Base-by-base conservation (phyloP, 2,329 filamentous ascomycete genomes). In the Botrytis elliptica region DNA sequence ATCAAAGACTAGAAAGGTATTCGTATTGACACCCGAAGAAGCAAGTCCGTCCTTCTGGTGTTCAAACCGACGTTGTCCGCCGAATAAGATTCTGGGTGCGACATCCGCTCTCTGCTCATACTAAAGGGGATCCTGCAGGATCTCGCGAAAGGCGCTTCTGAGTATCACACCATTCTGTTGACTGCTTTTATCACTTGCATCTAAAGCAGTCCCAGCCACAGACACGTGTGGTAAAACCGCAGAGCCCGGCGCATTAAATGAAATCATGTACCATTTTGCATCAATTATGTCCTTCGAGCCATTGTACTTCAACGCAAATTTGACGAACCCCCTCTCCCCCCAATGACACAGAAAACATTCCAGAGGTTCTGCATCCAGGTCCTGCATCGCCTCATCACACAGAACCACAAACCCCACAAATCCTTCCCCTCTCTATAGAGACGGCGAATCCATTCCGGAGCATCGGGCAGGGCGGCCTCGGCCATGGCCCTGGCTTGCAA, bases 1-100 rank as follows among this genome's bases (percentile, higher is more conserved):
- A 59, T 69, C 67, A 42, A 69, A 69, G 8, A 70, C 38, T 29
- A 70, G 38, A 33, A 70, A 70, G 12, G 52, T 70, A 59, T 70
- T 70, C 9, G n/a, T 70, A 3, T 46, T n/a, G 18, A 70, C 60
- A 18, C 18, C n/a, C 4, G 38, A 59, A 57, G 38, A 14, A 40
- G 36, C 20, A 62, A 62, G 59, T n/a, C 36, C 20, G 10, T 62
- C 20, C 36, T 38, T 62, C 9, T 62, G 25, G 3, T 25, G 0
- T 0, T 62, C 59, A 62, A 49, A 49, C 20, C 1, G 44, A 22
- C 2, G 7, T 22, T 22, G 8, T 10, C 20, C 6, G 8, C 8
- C 6, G 8, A 49, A 25, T 25, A 4, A 1, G 22, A 4, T 52
- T 12, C 1, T 25, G 4, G 10, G 10, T 52, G 4, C 1, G 10